A percentile compares a stretch with the other conserved stretches of the same genome.
These are phyloP conservation scores for Penicillium sp. DNA, from an alignment of 2,329 filamentous ascomycete genomes.

Conservation along the genomic window DNA sequence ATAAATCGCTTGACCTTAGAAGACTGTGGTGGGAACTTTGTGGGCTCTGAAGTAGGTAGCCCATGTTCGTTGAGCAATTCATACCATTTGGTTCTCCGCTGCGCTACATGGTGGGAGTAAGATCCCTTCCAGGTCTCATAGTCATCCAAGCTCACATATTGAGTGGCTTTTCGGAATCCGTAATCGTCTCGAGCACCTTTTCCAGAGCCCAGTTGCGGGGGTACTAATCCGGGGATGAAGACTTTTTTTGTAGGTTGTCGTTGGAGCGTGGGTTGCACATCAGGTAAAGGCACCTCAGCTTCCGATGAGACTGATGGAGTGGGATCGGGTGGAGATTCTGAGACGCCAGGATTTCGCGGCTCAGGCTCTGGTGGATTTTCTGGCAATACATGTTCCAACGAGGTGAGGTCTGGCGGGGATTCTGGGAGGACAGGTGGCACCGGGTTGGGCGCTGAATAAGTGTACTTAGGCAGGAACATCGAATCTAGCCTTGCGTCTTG, in stretches of 20 bases:
- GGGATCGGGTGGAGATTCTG: conserved; percentile 12
- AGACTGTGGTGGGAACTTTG: conserved; percentile 74
- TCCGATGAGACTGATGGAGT: conserved; percentile 5
- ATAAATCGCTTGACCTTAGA: conserved; percentile 86
- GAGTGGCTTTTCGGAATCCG: conserved; percentile 85
- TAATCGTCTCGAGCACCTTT: conserved; percentile 69
- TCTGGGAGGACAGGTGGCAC: conserved; percentile 12
- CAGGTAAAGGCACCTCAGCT: background rate
- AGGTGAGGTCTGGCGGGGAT: conserved; percentile 13
- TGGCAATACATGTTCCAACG: conserved; percentile 3
- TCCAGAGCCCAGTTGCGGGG: conserved; percentile 36
- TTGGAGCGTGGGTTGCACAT: conserved; percentile 12
- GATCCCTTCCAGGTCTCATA: conserved; percentile 78
- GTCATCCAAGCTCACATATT: conserved; percentile 71
- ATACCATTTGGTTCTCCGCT: conserved; percentile 79
- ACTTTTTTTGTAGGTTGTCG: conserved; percentile 30
- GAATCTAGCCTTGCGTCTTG: background rate
- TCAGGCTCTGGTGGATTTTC: background rate
- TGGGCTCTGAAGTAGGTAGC: conserved; percentile 68
- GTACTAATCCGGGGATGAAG: conserved; percentile 38
- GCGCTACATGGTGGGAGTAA: conserved; percentile 72
- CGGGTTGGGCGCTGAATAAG: conserved; percentile 4
- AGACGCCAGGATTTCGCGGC: conserved; percentile 3
- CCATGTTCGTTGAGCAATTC: conserved; percentile 73
- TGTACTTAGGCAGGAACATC: conserved; percentile 1